Evolutionary conservation across 1,139 yeast species (phyloP).

Genomic region (Torulaspora globosa): DNA sequence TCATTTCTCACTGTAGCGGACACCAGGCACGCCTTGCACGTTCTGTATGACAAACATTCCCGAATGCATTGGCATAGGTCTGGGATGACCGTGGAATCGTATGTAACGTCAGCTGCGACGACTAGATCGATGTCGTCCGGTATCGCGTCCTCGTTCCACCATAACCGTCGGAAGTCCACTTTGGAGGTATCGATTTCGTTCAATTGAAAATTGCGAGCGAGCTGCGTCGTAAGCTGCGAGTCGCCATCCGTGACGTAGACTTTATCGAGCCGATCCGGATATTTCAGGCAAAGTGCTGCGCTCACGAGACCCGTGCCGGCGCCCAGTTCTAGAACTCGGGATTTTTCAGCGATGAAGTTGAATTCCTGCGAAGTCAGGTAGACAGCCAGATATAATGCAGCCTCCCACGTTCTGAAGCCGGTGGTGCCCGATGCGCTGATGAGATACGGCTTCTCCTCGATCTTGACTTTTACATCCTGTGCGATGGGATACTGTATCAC

Average conservation of each 20-base stretch:
- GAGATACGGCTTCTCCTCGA: constrained; percentile 59
- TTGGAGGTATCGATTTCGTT: constrained; percentile 38
- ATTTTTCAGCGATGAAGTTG: constrained; percentile 8
- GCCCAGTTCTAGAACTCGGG: constrained; percentile 63
- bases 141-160: constrained; percentile 55
- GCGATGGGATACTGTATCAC: constrained; percentile 44
- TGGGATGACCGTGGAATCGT: constrained; percentile 61
- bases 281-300: constrained; percentile 43
- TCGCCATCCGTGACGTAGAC: constrained; percentile 77
- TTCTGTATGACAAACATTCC: constrained; percentile 37
- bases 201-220: constrained; percentile 44
- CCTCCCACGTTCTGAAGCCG: constrained; percentile 93
- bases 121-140: constrained; percentile 45
- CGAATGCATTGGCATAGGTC: constrained; percentile 49
- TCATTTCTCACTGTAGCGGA: constrained; percentile 73
- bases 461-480: constrained; percentile 38
- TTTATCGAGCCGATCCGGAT: constrained; percentile 23
- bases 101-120: constrained; percentile 84
- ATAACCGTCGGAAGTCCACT: constrained; percentile 44
- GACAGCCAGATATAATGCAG: constrained; percentile 64
- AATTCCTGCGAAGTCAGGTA: constrained; percentile 37
- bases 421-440: constrained; percentile 78
- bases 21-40: constrained; percentile 41
- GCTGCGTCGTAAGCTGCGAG: constrained; percentile 49
- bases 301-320: constrained; percentile 91